Conservation (phyloP, 148 eudicot species). For the Camellia granthamiana region DNA sequence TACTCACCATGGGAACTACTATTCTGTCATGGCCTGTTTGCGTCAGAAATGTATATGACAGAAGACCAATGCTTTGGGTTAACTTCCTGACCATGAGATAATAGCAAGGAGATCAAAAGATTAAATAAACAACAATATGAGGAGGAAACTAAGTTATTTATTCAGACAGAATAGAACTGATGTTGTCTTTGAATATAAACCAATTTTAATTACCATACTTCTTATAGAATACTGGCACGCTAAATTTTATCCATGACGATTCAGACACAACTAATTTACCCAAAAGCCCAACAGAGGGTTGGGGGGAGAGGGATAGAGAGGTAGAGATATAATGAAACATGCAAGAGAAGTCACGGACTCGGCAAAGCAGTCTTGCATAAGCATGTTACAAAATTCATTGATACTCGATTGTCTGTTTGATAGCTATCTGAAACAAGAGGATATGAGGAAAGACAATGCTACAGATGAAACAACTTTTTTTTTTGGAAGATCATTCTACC, state of each 20-base stretch:
- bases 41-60: slow-evolving; percentile 79
- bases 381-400: too few relatives aligned
- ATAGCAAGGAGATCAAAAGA: not conserved
- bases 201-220: too few relatives aligned
- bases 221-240: too few relatives aligned
- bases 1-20: slow-evolving; percentile 93
- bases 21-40: slow-evolving; percentile 75
- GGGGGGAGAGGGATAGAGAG: too few relatives aligned
- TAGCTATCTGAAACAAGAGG: not conserved
- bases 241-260: not conserved
- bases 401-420: not conserved
- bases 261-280: not conserved
- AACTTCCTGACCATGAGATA: slow-evolving; percentile 50
- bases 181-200: too few relatives aligned
- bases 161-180: too few relatives aligned
- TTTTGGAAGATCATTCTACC: too few relatives aligned
- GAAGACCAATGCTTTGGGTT: slow-evolving; percentile 88
- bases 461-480: not conserved
- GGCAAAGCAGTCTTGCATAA: too few relatives aligned
- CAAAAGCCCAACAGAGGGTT: too few relatives aligned
- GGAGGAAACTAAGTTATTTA: not conserved
- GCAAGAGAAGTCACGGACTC: too few relatives aligned
- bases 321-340: too few relatives aligned
- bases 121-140: slow-evolving; percentile 3
- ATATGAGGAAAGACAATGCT: not conserved